Percentiles rank a stretch among this genome's conserved stretches.
Conservation (phyloP, 73 alveolate species). For the Breviolum minutum region DNA sequence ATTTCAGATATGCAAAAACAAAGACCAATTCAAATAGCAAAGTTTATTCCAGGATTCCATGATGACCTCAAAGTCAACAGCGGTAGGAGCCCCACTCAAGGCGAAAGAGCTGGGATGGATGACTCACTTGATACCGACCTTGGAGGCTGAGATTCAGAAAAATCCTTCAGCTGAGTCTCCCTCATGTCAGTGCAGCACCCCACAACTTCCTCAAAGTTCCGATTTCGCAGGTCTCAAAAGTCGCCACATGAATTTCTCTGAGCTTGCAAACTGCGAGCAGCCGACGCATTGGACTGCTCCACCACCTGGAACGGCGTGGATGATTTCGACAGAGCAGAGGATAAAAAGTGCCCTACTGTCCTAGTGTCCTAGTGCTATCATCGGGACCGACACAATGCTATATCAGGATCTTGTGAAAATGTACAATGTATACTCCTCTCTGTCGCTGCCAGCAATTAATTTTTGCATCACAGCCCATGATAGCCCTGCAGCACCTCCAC, state of each 20-base stretch:
- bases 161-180: background rate
- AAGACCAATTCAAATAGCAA: no score
- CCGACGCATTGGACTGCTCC: constrained; percentile 47
- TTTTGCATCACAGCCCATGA: background rate
- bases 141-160: background rate
- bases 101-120: constrained; percentile 39
- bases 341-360: no score
- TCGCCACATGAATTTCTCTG: no score
- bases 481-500: background rate
- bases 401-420: background rate
- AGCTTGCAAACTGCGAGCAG: constrained; percentile 33
- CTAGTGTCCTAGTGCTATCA: no score
- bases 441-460: background rate
- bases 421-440: background rate
- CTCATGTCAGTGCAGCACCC: no score
- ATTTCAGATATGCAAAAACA: no score
- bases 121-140: constrained; percentile 54
- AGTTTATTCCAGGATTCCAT: no score
- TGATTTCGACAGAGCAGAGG: no score
- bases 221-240: background rate
- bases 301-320: background rate
- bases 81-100: background rate
- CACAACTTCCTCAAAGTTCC: no score
- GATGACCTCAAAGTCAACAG: no score
- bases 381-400: no score